Conservation (phyloP, 2,329 filamentous ascomycete species). For the Fusarium sp. region DNA sequence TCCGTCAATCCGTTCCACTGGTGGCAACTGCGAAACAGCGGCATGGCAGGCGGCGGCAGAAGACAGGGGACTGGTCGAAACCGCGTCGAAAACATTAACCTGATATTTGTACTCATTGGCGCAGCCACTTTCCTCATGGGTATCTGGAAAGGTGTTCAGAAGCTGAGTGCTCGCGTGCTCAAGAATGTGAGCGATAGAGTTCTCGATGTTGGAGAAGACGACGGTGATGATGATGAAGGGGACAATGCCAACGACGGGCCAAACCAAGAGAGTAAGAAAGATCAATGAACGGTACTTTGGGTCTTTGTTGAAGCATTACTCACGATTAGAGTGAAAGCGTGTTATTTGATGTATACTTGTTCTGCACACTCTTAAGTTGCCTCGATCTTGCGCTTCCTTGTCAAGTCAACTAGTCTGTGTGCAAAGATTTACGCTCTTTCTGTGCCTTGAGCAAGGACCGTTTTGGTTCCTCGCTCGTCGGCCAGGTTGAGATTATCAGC, state of each 20-base stretch:
- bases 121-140: slow-evolving; percentile 84
- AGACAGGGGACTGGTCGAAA: slow-evolving; percentile 78
- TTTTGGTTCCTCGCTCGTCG: slow-evolving; percentile 60
- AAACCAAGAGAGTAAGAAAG: slow-evolving; percentile 55
- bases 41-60: slow-evolving; percentile 63
- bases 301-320: slow-evolving; percentile 1
- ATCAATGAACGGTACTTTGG: slow-evolving; percentile 40
- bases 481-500: slow-evolving; percentile 49
- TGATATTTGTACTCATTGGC: slow-evolving; percentile 83
- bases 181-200: slow-evolving; percentile 83
- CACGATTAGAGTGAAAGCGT: neutral
- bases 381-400: slow-evolving; percentile 80
- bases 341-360: slow-evolving; percentile 25
- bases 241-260: slow-evolving; percentile 50
- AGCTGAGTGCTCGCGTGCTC: slow-evolving; percentile 78
- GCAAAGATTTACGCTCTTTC: slow-evolving; percentile 77
- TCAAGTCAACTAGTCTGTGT: slow-evolving; percentile 97
- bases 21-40: slow-evolving; percentile 77
- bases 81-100: slow-evolving; percentile 81
- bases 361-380: slow-evolving; percentile 98
- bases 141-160: slow-evolving; percentile 84
- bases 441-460: slow-evolving; percentile 59
- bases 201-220: slow-evolving; percentile 78
- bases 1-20: slow-evolving; percentile 81
- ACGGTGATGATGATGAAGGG: slow-evolving; percentile 68